Conservation (phyloP, 371 early-diverging fungal genomes). For the Mucor mucedo region DNA sequence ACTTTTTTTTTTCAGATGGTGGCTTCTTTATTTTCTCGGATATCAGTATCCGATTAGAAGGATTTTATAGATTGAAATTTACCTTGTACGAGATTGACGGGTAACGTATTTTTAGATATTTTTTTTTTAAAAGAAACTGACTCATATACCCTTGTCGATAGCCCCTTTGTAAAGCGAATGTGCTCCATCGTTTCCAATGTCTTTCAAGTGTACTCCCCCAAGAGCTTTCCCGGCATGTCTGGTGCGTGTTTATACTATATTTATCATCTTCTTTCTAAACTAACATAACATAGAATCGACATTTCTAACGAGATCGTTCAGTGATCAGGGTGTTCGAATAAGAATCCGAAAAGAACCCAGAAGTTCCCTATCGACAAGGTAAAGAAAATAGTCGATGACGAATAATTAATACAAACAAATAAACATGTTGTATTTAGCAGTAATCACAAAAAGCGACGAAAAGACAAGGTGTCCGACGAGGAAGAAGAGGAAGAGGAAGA, state of each 20-base stretch:
- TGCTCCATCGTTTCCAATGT: conserved; percentile 54
- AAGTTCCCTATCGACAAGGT: conserved; percentile 23
- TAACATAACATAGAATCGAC: conserved; percentile 25
- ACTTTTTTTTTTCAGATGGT: conserved; percentile 60
- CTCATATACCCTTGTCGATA: background rate
- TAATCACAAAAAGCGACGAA: conserved; percentile 10
- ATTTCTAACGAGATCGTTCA: conserved; percentile 32
- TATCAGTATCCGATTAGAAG: conserved; percentile 89
- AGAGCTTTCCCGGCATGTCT: conserved; percentile 84
- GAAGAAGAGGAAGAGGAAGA: conserved; percentile 8
- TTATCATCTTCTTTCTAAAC: background rate
- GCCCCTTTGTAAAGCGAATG: conserved; percentile 31
- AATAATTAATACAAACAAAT: background rate
- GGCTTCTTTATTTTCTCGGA: conserved; percentile 95
- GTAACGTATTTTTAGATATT: conserved; percentile 37
- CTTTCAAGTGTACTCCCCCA: conserved; percentile 27
- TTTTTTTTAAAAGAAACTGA: background rate
- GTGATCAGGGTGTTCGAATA: conserved; percentile 40
- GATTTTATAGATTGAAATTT: conserved; percentile 86
- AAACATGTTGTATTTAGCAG: background rate
- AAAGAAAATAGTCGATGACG: background rate
- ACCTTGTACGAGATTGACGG: conserved; percentile 87
- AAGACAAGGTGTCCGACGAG: conserved; percentile 8
- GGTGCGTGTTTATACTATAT: conserved; percentile 37
- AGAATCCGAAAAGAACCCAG: conserved; percentile 39